phyloP scores from a whole-genome alignment of 352 stramenopile species.

The Phytophthora ramorum region DNA sequence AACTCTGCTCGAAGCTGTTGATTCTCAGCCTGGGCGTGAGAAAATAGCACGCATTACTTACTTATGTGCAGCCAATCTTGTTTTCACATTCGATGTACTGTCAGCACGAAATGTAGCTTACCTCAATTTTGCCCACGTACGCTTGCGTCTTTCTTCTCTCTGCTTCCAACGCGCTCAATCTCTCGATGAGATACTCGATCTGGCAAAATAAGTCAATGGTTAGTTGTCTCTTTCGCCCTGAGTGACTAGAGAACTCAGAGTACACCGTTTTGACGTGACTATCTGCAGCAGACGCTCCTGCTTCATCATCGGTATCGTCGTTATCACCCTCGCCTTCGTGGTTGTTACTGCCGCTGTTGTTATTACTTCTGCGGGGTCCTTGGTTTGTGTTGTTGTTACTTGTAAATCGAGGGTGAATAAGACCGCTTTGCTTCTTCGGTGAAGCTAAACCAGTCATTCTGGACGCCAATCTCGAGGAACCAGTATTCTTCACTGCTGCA shows the following conservation, averaged over 20 bases:
- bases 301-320: constrained; percentile 6
- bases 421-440: constrained; percentile 16
- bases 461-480: background rate
- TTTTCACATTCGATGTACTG: background rate
- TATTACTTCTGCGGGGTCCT: background rate
- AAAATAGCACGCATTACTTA: background rate
- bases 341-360: constrained; percentile 14
- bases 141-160: constrained; percentile 45
- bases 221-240: background rate
- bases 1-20: constrained; percentile 42
- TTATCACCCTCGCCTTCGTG: constrained; percentile 23
- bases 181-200: constrained; percentile 68
- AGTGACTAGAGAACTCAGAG: background rate
- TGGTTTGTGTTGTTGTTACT: background rate
- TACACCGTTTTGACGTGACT: constrained; percentile 55
- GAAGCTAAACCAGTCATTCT: constrained; percentile 21
- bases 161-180: constrained; percentile 54
- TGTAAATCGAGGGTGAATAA: constrained; percentile 6
- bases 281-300: constrained; percentile 4
- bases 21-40: constrained; percentile 43
- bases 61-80: background rate
- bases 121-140: constrained; percentile 55
- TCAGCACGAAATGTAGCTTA: constrained; percentile 19
- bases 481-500: background rate
- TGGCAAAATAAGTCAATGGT: constrained; percentile 17